phyloP scores from a whole-genome alignment of 2,329 filamentous ascomycete genomes.

The Westerdykella aurantiaca region DNA sequence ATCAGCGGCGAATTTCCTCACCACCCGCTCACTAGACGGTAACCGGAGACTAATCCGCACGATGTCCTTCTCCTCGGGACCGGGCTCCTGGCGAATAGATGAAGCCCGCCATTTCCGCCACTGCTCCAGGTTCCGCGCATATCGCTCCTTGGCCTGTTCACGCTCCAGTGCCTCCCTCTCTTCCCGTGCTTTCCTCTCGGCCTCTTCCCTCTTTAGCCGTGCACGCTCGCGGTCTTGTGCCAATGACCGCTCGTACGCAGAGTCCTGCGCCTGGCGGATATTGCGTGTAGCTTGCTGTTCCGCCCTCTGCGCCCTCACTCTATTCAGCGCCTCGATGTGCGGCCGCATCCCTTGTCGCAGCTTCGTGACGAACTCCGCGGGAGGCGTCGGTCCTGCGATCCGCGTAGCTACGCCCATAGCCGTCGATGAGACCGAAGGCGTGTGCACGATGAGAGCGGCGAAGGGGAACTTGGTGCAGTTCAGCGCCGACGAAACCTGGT shows the following conservation, averaged over 20 bases:
- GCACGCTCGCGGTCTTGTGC: constrained; percentile 83
- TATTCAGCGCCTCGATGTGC: constrained; percentile 68
- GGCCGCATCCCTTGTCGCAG: constrained; percentile 67
- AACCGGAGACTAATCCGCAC: constrained; percentile 64
- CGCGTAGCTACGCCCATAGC: constrained; percentile 87
- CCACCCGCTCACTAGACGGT: constrained; percentile 64
- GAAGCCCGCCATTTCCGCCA: constrained; percentile 78
- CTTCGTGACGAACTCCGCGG: constrained; percentile 68
- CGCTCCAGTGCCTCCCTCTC: constrained; percentile 62
- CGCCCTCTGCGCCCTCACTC: constrained; percentile 67
- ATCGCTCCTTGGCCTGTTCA: constrained; percentile 56
- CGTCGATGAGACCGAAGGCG: constrained; percentile 73
- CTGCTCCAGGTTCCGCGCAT: constrained; percentile 52
- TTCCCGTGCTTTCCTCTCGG: constrained; percentile 54
- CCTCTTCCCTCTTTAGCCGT: constrained; percentile 68
- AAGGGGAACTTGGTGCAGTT: constrained; percentile 92
- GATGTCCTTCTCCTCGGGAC: constrained; percentile 56
- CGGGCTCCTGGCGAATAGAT: constrained; percentile 63
- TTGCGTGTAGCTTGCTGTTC: constrained; percentile 77
- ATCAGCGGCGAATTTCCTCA: constrained; percentile 66
- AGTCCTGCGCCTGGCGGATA: constrained; percentile 83
- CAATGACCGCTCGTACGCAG: constrained; percentile 85
- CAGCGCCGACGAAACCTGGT: constrained; percentile 82
- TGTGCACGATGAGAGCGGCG: constrained; percentile 77
- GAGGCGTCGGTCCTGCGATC: constrained; percentile 64